These are phyloP conservation scores for Perkinsela sp. DNA, from an alignment of 208 protist species.

Conservation along the genomic window DNA sequence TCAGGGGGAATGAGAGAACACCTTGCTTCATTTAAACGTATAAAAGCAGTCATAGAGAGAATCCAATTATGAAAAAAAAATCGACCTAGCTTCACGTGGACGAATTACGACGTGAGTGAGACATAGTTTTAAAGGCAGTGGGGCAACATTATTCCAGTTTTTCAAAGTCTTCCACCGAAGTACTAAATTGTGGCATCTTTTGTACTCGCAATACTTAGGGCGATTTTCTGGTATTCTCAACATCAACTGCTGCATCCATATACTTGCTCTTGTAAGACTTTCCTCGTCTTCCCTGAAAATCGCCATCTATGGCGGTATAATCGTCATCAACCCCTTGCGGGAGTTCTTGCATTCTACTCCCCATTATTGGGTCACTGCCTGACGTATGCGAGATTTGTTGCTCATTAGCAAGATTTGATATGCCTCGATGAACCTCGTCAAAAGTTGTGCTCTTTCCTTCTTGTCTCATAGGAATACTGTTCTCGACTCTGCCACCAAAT, in stretches of 20 bases:
- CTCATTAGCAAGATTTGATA: background rate
- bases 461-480: background rate
- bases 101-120: too few relatives aligned
- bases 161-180: too few relatives aligned
- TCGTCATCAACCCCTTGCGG: background rate
- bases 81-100: background rate
- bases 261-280: too few relatives aligned
- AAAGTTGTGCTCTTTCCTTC: background rate
- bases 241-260: too few relatives aligned
- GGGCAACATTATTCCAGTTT: too few relatives aligned
- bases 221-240: too few relatives aligned
- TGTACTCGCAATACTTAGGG: too few relatives aligned
- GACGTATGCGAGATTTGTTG: background rate
- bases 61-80: background rate
- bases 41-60: background rate
- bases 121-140: too few relatives aligned
- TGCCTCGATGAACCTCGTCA: background rate
- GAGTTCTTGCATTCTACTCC: background rate
- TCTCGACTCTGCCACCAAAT: constrained; percentile 17
- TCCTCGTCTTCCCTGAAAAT: background rate
- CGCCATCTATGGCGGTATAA: background rate
- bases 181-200: too few relatives aligned
- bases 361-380: background rate
- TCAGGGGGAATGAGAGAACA: background rate
- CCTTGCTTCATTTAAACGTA: background rate